A percentile compares a stretch with the other conserved stretches of the same genome.
phyloP scores from a whole-genome alignment of 2,329 filamentous ascomycete species.

The Nectriaceae sp. region DNA sequence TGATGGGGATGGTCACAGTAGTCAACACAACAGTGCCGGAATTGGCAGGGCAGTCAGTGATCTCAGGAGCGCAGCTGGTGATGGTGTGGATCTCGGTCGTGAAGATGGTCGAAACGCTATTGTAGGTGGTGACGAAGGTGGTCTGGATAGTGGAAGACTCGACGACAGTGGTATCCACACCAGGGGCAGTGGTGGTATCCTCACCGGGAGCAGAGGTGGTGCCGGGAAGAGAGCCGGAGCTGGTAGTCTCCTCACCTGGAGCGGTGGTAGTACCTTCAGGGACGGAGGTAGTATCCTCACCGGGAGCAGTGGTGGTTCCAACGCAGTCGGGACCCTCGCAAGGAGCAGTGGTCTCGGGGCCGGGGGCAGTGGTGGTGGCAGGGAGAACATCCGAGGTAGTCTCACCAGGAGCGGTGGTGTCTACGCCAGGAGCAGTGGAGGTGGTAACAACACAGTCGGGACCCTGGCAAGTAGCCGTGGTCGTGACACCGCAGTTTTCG shows the following conservation, averaged over 20 bases:
- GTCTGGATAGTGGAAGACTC: slow-evolving; percentile 39
- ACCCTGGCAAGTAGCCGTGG: too few relatives aligned
- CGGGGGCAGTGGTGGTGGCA: slow-evolving; percentile 27
- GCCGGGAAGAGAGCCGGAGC: slow-evolving; percentile 7
- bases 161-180: slow-evolving; percentile 23
- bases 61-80: slow-evolving; percentile 48
- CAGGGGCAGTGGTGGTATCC: slow-evolving; percentile 24
- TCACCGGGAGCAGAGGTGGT: slow-evolving; percentile 30
- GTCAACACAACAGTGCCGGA: slow-evolving; percentile 47
- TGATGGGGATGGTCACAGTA: slow-evolving; percentile 56
- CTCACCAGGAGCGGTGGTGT: slow-evolving; percentile 2
- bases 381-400: slow-evolving; percentile 16
- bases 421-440: slow-evolving; percentile 20
- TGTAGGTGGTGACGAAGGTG: slow-evolving; percentile 40
- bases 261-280: slow-evolving; percentile 2
- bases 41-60: slow-evolving; percentile 54
- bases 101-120: slow-evolving; percentile 52
- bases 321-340: slow-evolving; percentile 44
- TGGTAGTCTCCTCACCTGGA: slow-evolving; percentile 42
- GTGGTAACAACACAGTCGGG: not conserved
- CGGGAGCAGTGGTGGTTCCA: slow-evolving; percentile 17
- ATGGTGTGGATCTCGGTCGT: slow-evolving; percentile 51
- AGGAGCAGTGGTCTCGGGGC: slow-evolving; percentile 2
- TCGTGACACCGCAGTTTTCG: not conserved
- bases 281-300: slow-evolving; percentile 7